Evolutionary conservation across 192 early-diverging fungal genomes (phyloP).

Genomic region (Entophlyctis luteolus): DNA sequence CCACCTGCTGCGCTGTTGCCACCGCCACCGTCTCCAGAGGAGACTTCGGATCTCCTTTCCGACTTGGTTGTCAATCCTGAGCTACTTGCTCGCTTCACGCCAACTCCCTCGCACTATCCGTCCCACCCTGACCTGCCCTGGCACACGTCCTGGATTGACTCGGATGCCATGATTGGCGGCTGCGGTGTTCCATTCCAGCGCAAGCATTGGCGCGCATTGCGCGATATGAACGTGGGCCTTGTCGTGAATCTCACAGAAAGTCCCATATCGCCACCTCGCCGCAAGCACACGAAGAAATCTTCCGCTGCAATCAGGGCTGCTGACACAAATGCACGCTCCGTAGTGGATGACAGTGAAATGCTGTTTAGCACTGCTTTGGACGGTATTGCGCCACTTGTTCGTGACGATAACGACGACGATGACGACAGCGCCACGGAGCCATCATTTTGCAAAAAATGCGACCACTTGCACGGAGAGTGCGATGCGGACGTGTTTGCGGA

Average conservation of each 20-base stretch:
- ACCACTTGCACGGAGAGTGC: conserved; percentile 17
- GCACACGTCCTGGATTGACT: conserved; percentile 46
- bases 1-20: too few relatives aligned
- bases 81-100: too few relatives aligned
- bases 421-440: background rate
- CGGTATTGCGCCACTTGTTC: background rate
- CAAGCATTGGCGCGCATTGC: conserved; percentile 36
- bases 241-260: conserved; percentile 50
- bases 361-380: background rate
- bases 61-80: too few relatives aligned
- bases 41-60: too few relatives aligned
- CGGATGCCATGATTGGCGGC: conserved; percentile 42
- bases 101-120: conserved; percentile 30
- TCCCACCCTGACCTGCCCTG: conserved; percentile 39
- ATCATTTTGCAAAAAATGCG: conserved; percentile 23
- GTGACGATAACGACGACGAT: background rate
- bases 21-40: too few relatives aligned
- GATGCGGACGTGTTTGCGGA: conserved; percentile 42
- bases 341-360: conserved; percentile 9
- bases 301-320: background rate
- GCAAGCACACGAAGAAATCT: background rate
- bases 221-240: conserved; percentile 31
- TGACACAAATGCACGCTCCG: background rate
- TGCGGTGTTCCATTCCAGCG: conserved; percentile 39
- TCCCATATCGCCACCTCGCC: conserved; percentile 24